A percentile compares a stretch with the other conserved stretches of the same genome.
phyloP scores from a whole-genome alignment of 768 basidiomycete species.

The Boletus patriciae region DNA sequence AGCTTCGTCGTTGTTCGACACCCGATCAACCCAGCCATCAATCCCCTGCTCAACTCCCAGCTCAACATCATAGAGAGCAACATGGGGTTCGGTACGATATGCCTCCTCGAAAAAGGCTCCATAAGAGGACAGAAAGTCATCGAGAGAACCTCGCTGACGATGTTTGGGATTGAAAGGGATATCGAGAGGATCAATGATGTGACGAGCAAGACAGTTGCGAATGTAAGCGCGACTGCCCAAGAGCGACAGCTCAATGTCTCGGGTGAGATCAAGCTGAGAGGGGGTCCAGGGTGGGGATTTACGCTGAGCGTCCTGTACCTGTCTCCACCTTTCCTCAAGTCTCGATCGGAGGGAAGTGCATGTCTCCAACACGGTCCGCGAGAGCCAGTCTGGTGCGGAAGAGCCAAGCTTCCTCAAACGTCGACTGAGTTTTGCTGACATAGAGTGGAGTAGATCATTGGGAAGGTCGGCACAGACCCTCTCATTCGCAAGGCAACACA shows the following conservation, averaged over 20 bases:
- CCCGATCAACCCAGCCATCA: slow-evolving; percentile 33
- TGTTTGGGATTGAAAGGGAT: slow-evolving; percentile 2
- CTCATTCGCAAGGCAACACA: slow-evolving; percentile 17
- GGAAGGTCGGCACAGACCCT: not conserved
- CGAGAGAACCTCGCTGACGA: slow-evolving; percentile 4
- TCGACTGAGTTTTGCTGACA: slow-evolving; percentile 38
- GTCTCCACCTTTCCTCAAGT: slow-evolving; percentile 39
- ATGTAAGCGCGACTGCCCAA: slow-evolving; percentile 31
- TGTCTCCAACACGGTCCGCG: not conserved
- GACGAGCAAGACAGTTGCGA: slow-evolving; percentile 10
- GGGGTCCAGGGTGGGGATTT: slow-evolving; percentile 33
- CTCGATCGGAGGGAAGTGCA: slow-evolving; percentile 15
- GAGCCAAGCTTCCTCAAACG: slow-evolving; percentile 39
- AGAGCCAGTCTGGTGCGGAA: slow-evolving; percentile 18
- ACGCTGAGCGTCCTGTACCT: slow-evolving; percentile 30
- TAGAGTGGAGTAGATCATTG: slow-evolving; percentile 39
- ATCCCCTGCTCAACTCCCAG: slow-evolving; percentile 30
- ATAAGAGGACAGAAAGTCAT: slow-evolving; percentile 1
- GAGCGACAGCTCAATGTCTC: slow-evolving; percentile 38
- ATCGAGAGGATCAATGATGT: not conserved
- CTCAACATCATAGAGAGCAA: slow-evolving; percentile 40
- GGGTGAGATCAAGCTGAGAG: slow-evolving; percentile 23
- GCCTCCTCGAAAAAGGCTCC: slow-evolving; percentile 10
- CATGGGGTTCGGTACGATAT: slow-evolving; percentile 3
- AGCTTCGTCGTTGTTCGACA: not conserved